A percentile compares a stretch with the other conserved stretches of the same genome.
Conservation (phyloP, 2,329 filamentous ascomycete genomes). For the Aspergillus carbonarius region DNA sequence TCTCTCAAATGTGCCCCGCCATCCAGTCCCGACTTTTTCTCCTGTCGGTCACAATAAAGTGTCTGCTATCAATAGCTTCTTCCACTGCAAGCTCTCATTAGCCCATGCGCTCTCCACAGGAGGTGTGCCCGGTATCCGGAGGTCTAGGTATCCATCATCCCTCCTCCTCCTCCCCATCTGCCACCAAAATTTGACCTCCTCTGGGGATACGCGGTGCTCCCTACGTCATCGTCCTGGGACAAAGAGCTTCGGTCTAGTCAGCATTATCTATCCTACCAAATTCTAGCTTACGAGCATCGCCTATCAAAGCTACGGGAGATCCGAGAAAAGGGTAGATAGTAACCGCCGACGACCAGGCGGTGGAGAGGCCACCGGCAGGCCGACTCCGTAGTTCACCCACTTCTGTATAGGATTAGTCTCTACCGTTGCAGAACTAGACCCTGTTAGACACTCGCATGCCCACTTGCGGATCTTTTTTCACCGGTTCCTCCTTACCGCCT, state of each 20-base stretch:
- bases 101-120: background rate
- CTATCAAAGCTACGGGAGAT: background rate
- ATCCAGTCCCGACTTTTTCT: background rate
- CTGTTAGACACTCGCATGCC: background rate
- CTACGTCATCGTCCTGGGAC: background rate
- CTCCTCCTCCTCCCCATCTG: background rate
- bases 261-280: background rate
- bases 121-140: too few species aligned
- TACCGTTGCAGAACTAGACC: constrained; percentile 2
- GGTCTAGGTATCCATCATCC: background rate
- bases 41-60: background rate
- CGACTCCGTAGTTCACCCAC: background rate
- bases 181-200: background rate
- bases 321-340: too few species aligned
- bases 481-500: constrained; percentile 5
- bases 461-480: background rate
- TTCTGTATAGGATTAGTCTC: constrained; percentile 2
- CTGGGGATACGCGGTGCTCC: background rate
- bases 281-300: background rate
- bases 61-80: background rate
- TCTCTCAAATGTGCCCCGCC: background rate
- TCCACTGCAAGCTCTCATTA: too few species aligned
- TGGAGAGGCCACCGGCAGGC: background rate
- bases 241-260: background rate
- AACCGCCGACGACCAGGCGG: background rate